Base-by-base conservation (phyloP, 1,284 basidiomycete genomes). In the Sanghuangporus baumii region DNA sequence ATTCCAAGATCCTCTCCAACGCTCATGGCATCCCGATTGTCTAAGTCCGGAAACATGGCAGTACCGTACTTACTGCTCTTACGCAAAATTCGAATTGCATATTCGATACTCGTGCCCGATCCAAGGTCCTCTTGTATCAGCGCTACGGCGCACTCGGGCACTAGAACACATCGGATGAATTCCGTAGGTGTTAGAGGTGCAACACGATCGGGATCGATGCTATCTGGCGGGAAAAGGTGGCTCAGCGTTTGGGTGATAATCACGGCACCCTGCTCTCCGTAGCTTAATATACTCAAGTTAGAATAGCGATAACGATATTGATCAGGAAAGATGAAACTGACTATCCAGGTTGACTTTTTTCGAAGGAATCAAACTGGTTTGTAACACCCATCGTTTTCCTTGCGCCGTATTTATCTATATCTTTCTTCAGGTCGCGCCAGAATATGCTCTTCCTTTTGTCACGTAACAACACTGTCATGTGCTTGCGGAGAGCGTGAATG, bases 331-430 rank as follows among this genome's bases (percentile, higher is more conserved):
- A 57, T 40, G n/a, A 51, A 14, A 76, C 90, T 76, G 70, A 93
- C 91, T 93, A 93, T 76, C 91, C 90, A 43, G 90, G 88, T 67
- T 91, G 89, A 1, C 83, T 82, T 74, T 85, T 89, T 68, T 89
- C 82, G 68, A 93, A 93, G 67, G 76, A 88, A 31, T 82, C 78
- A 68, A 90, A 89, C 68, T 92, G 90, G 1, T 82, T 88, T 52
- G 79, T 81, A 55, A 90, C 80, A 37, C 89, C 85, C 2, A 82
- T 78, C 11, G 83, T 82, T n/a, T 81, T 82, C 51, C 84, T 80
- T 31, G 81, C 79, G 0, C 90, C 90, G 59, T 85, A 83, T 66
- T 75, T 75, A 70, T 81, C 81, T 40, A 91, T 76, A 63, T 86
- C 85, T 58, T 77, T 76, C 70, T 84, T 77, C 6, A 86, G 71